phyloP scores from a whole-genome alignment of 1,284 basidiomycete genomes.

The Pseudozyma flocculosa region DNA sequence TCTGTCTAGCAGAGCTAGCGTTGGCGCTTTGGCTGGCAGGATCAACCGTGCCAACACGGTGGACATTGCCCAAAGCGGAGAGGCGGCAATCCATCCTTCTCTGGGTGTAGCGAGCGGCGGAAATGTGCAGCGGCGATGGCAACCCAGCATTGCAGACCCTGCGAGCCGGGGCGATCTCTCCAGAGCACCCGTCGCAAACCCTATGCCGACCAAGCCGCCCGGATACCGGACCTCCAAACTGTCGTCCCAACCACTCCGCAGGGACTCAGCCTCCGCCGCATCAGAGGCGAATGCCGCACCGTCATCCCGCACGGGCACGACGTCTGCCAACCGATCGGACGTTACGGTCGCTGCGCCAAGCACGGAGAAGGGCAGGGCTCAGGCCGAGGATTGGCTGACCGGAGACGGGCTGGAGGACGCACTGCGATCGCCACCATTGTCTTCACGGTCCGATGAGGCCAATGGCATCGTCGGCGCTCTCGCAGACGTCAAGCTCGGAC shows the following conservation, averaged over 20 bases:
- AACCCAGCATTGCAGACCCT: conserved; percentile 12
- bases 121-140: conserved; percentile 18
- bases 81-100: conserved; percentile 3
- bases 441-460: not conserved
- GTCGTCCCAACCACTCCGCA: not conserved
- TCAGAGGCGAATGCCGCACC: too few relatives aligned
- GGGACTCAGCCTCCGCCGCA: too few relatives aligned
- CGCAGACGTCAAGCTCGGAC: too few relatives aligned
- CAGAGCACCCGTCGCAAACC: not conserved
- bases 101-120: conserved; percentile 11
- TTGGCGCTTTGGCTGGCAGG: conserved; percentile 36
- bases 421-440: too few relatives aligned
- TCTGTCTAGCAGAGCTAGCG: conserved; percentile 26
- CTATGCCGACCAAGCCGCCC: not conserved
- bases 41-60: conserved; percentile 25
- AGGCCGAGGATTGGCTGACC: conserved; percentile 38
- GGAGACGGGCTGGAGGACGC: conserved; percentile 27
- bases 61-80: conserved; percentile 8
- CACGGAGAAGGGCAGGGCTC: conserved; percentile 5
- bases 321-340: too few relatives aligned
- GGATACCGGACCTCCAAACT: not conserved
- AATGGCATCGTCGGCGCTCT: too few relatives aligned
- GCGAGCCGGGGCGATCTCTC: not conserved
- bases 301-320: too few relatives aligned
- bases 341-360: too few relatives aligned